These are phyloP conservation scores for Euphrasia confusa DNA, from an alignment of 257 asterid genomes.

Conservation along the genomic window DNA sequence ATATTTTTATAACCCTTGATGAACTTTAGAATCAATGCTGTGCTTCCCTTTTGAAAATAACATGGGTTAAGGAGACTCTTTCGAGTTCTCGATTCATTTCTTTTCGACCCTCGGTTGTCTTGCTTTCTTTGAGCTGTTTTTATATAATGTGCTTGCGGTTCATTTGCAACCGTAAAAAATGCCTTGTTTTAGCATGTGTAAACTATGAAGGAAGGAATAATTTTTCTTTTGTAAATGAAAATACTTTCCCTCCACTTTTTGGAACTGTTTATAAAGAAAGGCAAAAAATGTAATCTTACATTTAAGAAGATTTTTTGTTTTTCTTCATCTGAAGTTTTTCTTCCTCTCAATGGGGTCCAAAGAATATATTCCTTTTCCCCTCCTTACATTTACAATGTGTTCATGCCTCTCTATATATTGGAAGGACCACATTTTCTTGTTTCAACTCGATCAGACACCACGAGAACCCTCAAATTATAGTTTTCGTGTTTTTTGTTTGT, in stretches of 20 bases:
- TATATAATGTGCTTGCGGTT: too few species aligned
- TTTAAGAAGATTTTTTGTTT: constrained; percentile 38
- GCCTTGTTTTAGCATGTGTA: constrained; percentile 13
- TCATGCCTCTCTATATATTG: constrained; percentile 29
- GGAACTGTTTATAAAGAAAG: constrained; percentile 16
- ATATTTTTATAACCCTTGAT: too few species aligned
- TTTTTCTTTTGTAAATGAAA: constrained; percentile 11
- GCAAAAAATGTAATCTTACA: constrained; percentile 21
- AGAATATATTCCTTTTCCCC: constrained; percentile 62
- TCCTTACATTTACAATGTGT: constrained; percentile 32
- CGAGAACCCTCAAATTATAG: constrained; percentile 10
- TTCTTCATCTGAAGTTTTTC: constrained; percentile 38
- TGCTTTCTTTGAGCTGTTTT: too few species aligned
- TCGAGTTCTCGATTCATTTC: too few species aligned
- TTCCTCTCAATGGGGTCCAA: constrained; percentile 46
- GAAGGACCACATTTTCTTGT: constrained; percentile 26
- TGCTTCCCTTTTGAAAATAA: too few species aligned
- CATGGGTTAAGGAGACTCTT: too few species aligned
- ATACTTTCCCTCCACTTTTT: constrained; percentile 34
- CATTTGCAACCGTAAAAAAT: neutral
- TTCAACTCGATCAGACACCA: constrained; percentile 23
- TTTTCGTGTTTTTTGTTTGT: constrained; percentile 5
- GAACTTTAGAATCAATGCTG: too few species aligned
- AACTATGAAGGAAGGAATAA: constrained; percentile 33
- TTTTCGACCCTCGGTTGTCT: too few species aligned